These are phyloP conservation scores for Fusarium sp. DNA, from an alignment of 2,329 filamentous ascomycete species.

Conservation along the genomic window DNA sequence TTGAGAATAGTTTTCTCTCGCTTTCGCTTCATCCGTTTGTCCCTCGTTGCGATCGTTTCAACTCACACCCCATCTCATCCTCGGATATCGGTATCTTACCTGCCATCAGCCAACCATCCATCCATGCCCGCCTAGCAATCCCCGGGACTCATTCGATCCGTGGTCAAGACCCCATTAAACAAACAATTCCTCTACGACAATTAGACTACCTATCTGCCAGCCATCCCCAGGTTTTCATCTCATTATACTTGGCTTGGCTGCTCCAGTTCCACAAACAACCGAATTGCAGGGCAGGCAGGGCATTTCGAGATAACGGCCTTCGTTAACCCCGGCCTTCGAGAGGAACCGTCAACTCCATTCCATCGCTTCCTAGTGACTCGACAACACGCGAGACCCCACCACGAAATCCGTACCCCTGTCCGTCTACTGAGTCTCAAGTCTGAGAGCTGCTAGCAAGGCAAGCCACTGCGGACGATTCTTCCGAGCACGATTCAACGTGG, in stretches of 20 bases:
- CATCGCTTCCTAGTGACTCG: constrained; percentile 23
- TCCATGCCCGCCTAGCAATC: constrained; percentile 5
- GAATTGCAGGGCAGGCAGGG: constrained; percentile 17
- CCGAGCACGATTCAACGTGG: constrained; percentile 34
- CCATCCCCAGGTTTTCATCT: constrained; percentile 26
- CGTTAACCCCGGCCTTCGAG: constrained; percentile 7
- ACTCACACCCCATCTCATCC: constrained; percentile 1
- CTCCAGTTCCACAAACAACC: constrained; percentile 20
- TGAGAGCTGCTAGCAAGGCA: constrained; percentile 17
- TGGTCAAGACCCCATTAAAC: constrained; percentile 19
- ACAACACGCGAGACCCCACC: constrained; percentile 30
- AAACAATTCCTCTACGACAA: constrained; percentile 23
- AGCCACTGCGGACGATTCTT: constrained; percentile 37
- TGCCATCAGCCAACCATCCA: constrained; percentile 3
- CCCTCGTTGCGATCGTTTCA: constrained; percentile 32
- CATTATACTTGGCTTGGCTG: constrained; percentile 19
- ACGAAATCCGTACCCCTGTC: constrained; percentile 23
- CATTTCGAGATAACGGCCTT: constrained; percentile 28
- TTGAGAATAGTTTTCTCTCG: constrained; percentile 21
- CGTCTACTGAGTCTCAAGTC: constrained; percentile 8
- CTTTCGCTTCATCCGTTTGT: constrained; percentile 29
- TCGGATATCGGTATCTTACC: constrained; percentile 7
- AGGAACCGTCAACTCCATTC: constrained; percentile 23
- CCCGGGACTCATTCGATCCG: constrained; percentile 22
- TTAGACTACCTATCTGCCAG: background rate